Evolutionary conservation across 345 rosid genomes (phyloP).

Genomic region (Populus pruinosa): DNA sequence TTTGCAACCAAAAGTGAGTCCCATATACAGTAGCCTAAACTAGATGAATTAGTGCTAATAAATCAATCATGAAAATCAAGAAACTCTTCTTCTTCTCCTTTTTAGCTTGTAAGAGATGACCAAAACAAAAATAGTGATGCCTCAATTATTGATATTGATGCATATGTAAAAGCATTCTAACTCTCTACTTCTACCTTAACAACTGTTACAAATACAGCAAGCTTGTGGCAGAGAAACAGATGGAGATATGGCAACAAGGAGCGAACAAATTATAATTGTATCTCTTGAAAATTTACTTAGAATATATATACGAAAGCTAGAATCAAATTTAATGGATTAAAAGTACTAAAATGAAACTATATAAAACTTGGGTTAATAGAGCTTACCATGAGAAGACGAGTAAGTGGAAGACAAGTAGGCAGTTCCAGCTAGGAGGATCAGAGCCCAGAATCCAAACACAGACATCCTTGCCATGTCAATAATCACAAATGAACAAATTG

Average conservation of each 20-base stretch:
- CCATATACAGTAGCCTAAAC: neutral
- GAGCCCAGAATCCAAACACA: neutral
- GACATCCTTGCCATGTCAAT: neutral
- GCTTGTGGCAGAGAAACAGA: neutral
- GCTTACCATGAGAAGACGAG: neutral
- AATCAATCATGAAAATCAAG: neutral
- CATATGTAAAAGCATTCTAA: neutral
- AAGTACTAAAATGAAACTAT: neutral
- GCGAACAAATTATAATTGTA: neutral
- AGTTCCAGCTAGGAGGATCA: neutral
- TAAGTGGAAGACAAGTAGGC: neutral
- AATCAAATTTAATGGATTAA: neutral
- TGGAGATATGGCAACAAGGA: neutral
- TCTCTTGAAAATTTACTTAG: neutral
- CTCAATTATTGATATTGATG: neutral
- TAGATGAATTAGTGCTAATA: neutral
- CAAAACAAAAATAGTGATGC: neutral
- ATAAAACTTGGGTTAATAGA: neutral
- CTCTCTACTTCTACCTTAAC: neutral
- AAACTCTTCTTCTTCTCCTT: neutral
- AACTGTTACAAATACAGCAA: neutral
- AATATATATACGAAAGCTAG: neutral
- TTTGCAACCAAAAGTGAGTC: neutral
- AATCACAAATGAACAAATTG: neutral
- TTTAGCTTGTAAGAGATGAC: neutral